phyloP scores from a whole-genome alignment of 2,329 filamentous ascomycete genomes.

The Penicillium occitanis region DNA sequence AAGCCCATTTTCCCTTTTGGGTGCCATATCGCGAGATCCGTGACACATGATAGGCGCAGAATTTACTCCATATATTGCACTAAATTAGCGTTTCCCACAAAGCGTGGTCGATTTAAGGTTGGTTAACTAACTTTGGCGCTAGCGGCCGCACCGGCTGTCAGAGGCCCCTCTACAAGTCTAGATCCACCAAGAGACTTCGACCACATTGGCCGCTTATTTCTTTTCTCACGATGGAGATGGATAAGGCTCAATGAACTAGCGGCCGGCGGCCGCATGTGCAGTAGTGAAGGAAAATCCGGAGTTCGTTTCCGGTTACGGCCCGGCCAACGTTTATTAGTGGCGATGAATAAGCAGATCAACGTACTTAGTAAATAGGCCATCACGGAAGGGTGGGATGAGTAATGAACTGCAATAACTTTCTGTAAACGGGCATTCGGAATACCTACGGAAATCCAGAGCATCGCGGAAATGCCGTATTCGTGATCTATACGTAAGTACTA shows the following conservation, averaged over 20 bases:
- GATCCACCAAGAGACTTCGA: too few species aligned
- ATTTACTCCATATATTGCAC: background rate
- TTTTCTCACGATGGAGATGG: background rate
- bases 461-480: background rate
- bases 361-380: background rate
- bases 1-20: background rate
- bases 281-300: background rate
- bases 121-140: background rate
- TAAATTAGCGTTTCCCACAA: background rate
- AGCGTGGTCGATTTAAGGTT: conserved; percentile 1
- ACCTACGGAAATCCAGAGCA: background rate
- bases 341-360: background rate
- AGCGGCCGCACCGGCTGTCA: background rate
- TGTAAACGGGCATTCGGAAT: background rate
- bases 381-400: background rate
- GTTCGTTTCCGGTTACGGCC: background rate
- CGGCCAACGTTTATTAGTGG: background rate
- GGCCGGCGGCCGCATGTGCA: background rate
- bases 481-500: background rate
- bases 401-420: background rate
- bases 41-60: background rate
- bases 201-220: background rate
- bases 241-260: background rate
- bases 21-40: background rate
- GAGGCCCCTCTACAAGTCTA: background rate